A percentile compares a stretch with the other conserved stretches of the same genome.
These are phyloP conservation scores for Tolypocladium ovalisporum DNA, from an alignment of 2,329 filamentous ascomycete species.

Conservation along the genomic window DNA sequence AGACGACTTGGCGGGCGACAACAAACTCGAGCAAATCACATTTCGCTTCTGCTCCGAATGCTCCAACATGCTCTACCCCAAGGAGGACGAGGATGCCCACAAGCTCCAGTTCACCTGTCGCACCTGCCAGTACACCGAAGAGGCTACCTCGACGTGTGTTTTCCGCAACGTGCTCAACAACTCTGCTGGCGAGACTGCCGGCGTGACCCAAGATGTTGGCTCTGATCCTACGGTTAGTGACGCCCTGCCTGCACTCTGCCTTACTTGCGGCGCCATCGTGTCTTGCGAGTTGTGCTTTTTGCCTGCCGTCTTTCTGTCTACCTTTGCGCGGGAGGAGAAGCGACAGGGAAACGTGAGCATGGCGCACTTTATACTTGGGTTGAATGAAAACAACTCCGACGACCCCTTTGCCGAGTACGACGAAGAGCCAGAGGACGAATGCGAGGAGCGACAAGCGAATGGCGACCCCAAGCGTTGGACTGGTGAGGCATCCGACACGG, in stretches of 20 bases:
- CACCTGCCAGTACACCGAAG: conserved; percentile 85
- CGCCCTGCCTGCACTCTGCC: conserved; percentile 30
- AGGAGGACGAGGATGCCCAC: conserved; percentile 78
- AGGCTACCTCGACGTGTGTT: conserved; percentile 79
- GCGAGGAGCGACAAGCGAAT: conserved; percentile 5
- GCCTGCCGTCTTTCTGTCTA: conserved; percentile 12
- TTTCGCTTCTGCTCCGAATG: conserved; percentile 99
- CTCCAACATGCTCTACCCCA: conserved; percentile 96
- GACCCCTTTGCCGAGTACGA: conserved; percentile 27
- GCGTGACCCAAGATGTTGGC: conserved; percentile 93
- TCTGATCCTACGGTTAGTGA: conserved; percentile 96
- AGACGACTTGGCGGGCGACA: conserved; percentile 31
- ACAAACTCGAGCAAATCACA: conserved; percentile 68
- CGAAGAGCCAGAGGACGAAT: conserved; percentile 22
- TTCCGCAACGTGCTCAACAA: conserved; percentile 92
- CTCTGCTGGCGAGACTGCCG: conserved; percentile 86
- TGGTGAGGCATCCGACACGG: background rate
- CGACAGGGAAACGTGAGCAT: conserved; percentile 14
- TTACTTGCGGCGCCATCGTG: conserved; percentile 34
- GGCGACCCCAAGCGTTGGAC: background rate
- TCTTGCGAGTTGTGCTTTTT: conserved; percentile 28
- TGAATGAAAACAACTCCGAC: conserved; percentile 9
- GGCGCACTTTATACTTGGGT: conserved; percentile 15
- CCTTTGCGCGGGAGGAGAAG: conserved; percentile 7
- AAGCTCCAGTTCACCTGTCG: conserved; percentile 91